A percentile compares a stretch with the other conserved stretches of the same genome.
phyloP scores from a whole-genome alignment of 148 eudicot species.

The Rhododendron simsii region DNA sequence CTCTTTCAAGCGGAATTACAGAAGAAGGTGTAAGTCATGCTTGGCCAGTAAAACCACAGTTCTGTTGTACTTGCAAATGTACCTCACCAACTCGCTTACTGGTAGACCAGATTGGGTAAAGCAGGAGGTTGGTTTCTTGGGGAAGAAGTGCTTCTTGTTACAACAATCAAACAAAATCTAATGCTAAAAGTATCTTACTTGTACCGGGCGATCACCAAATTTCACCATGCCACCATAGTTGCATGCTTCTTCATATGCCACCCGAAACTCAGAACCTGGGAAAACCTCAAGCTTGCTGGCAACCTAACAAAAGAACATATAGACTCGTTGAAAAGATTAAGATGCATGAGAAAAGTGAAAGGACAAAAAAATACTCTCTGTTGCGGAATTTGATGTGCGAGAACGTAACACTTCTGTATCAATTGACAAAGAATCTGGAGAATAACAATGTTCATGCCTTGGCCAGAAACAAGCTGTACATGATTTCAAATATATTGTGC shows the following conservation, averaged over 20 bases:
- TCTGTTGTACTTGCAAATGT: not conserved
- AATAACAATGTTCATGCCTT: conserved; percentile 49
- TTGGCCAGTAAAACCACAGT: not conserved
- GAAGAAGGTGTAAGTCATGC: not conserved
- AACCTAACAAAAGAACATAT: conserved; percentile 35
- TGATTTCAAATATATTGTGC: conserved; percentile 74
- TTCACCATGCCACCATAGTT: conserved; percentile 84
- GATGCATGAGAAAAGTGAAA: not conserved
- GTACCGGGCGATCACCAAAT: conserved; percentile 96
- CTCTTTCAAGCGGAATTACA: not conserved
- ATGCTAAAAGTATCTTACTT: conserved; percentile 46
- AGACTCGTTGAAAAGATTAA: not conserved
- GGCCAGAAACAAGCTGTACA: conserved; percentile 99
- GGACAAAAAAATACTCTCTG: not conserved
- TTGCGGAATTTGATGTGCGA: too few relatives aligned
- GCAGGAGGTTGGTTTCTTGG: not conserved
- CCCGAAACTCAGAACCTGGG: conserved; percentile 95
- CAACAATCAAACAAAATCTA: not conserved
- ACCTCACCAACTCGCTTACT: not conserved
- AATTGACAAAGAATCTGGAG: not conserved
- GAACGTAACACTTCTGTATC: not conserved
- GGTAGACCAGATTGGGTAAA: not conserved
- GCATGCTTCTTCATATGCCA: conserved; percentile 90
- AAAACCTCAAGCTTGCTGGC: conserved; percentile 87
- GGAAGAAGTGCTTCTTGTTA: not conserved